These are phyloP conservation scores for Haplosporangium gracile DNA, from an alignment of 192 early-diverging fungal genomes.

Conservation along the genomic window DNA sequence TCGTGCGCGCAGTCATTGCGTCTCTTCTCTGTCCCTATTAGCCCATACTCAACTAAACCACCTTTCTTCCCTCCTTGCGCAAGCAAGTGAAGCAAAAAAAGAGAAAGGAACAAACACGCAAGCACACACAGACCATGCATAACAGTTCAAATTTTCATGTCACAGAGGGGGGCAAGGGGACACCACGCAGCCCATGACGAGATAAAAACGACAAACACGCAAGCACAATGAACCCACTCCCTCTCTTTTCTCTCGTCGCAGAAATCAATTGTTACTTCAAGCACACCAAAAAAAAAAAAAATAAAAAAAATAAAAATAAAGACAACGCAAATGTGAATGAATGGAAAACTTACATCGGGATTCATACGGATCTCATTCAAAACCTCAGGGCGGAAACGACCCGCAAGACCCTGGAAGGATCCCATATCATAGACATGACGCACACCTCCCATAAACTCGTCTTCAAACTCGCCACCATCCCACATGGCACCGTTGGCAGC, in stretches of 20 bases:
- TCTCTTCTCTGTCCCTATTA: background rate
- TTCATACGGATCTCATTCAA: conserved; percentile 71
- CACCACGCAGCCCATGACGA: too few species aligned
- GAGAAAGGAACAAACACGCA: background rate
- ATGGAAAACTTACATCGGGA: conserved; percentile 41
- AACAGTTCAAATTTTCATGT: too few species aligned
- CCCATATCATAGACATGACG: conserved; percentile 71
- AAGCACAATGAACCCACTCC: too few species aligned
- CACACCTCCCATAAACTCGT: conserved; percentile 59
- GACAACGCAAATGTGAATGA: background rate
- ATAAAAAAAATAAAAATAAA: too few species aligned
- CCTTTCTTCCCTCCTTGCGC: too few species aligned
- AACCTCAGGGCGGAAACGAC: conserved; percentile 69
- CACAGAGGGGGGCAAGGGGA: too few species aligned
- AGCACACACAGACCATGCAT: background rate
- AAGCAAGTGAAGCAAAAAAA: background rate
- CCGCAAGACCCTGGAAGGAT: conserved; percentile 72
- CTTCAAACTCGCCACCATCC: conserved; percentile 2
- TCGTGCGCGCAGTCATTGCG: background rate
- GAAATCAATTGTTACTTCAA: background rate
- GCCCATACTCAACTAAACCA: background rate
- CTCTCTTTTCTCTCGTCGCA: too few species aligned
- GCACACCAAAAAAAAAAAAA: background rate
- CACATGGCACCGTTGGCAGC: conserved; percentile 49
- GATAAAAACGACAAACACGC: too few species aligned